Conservation (phyloP, 2,329 filamentous ascomycete species). For the Teratosphaeria viscida region DNA sequence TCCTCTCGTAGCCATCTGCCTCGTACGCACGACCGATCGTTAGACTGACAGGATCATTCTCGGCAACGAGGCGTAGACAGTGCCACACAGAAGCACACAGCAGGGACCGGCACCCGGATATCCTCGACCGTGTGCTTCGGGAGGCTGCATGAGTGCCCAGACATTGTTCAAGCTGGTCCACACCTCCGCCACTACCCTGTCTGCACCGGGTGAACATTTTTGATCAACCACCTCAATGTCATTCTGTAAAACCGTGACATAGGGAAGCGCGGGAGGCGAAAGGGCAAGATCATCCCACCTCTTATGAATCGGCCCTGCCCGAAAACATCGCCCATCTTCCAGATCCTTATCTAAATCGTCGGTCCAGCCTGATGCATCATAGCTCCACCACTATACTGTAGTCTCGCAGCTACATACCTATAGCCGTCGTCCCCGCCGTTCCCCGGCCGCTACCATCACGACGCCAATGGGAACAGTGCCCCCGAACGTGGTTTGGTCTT, state of each 20-base stretch:
- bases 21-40: too few relatives aligned
- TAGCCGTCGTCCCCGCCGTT: background rate
- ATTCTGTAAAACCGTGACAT: background rate
- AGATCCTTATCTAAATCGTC: too few relatives aligned
- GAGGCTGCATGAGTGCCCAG: background rate
- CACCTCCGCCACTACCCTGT: background rate
- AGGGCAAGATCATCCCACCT: too few relatives aligned
- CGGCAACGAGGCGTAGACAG: background rate
- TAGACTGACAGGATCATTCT: too few relatives aligned
- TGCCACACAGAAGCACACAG: background rate
- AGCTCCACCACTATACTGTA: background rate
- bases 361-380: background rate
- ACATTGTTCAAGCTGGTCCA: background rate
- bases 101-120: background rate
- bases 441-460: background rate
- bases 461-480: background rate
- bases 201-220: background rate
- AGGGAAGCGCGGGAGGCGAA: background rate
- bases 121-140: background rate
- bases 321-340: too few relatives aligned
- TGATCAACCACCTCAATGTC: background rate
- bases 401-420: background rate
- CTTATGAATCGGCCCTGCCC: too few relatives aligned
- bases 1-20: too few relatives aligned
- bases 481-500: background rate